phyloP scores from a whole-genome alignment of 2,329 filamentous ascomycete species.

The Botrytis galanthina region DNA sequence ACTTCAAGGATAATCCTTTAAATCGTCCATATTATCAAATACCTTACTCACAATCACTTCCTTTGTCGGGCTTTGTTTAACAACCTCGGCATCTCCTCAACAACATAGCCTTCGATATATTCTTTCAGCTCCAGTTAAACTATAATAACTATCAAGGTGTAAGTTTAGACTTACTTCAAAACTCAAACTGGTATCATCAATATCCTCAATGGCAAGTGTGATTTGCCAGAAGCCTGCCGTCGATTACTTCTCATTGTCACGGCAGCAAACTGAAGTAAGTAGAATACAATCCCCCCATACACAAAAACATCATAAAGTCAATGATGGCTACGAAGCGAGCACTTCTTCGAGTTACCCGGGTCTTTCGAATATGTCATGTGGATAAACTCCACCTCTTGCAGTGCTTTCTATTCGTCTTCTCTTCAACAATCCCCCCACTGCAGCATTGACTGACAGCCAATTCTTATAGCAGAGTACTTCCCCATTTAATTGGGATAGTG shows the following conservation, averaged over 20 bases:
- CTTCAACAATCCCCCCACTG: background rate
- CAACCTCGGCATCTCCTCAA: constrained; percentile 13
- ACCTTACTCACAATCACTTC: constrained; percentile 9
- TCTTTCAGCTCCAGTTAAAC: constrained; percentile 7
- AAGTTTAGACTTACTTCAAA: constrained; percentile 20
- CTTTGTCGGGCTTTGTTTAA: constrained; percentile 13
- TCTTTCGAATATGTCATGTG: background rate
- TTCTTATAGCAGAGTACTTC: constrained; percentile 22
- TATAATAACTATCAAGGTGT: constrained; percentile 7
- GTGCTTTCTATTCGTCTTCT: background rate
- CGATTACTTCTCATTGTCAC: constrained; percentile 28
- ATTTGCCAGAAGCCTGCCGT: constrained; percentile 25
- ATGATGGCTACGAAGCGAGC: background rate
- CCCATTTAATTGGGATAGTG: constrained; percentile 29
- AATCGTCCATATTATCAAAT: constrained; percentile 8
- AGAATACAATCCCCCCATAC: background rate
- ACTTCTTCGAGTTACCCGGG: background rate
- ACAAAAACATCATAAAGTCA: background rate
- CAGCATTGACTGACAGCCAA: background rate
- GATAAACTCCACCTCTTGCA: background rate
- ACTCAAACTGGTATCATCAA: background rate
- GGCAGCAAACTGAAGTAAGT: constrained; percentile 29
- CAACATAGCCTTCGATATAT: constrained; percentile 2
- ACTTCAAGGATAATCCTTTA: background rate
- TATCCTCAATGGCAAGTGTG: constrained; percentile 25